phyloP scores from a whole-genome alignment of 163 green algal species.

The Trebouxiophyceae sp. region DNA sequence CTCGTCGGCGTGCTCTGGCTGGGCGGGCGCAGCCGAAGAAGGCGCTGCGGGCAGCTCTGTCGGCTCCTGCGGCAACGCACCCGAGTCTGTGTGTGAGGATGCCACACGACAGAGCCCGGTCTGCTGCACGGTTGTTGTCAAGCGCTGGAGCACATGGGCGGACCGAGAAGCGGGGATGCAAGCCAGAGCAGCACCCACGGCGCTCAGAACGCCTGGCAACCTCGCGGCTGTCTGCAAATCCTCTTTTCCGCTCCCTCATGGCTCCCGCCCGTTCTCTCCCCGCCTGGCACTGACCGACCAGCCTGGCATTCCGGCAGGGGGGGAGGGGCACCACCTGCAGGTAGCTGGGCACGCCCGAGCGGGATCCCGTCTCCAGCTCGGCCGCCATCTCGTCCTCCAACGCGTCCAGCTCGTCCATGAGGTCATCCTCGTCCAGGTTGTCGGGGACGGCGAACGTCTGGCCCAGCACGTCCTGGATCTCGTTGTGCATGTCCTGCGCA shows the following conservation, averaged over 20 bases:
- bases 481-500: slow-evolving; percentile 79
- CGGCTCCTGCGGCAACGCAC: slow-evolving; percentile 42
- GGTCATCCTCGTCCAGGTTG: slow-evolving; percentile 91
- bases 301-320: not conserved
- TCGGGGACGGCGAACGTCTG: slow-evolving; percentile 82
- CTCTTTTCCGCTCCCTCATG: not conserved
- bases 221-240: not conserved
- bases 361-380: slow-evolving; percentile 41
- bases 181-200: too few species aligned
- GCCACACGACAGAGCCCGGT: too few species aligned
- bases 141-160: too few species aligned
- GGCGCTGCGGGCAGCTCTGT: slow-evolving; percentile 47
- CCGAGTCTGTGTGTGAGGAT: too few species aligned
- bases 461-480: slow-evolving; percentile 87
- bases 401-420: slow-evolving; percentile 93
- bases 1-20: slow-evolving; percentile 17
- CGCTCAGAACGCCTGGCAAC: not conserved
- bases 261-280: not conserved
- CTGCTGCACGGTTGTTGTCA: too few species aligned
- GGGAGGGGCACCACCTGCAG: slow-evolving; percentile 51
- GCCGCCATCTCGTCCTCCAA: slow-evolving; percentile 80
- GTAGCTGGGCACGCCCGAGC: slow-evolving; percentile 61
- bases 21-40: slow-evolving; percentile 5
- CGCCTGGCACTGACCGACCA: not conserved
- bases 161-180: too few species aligned